Percentiles rank a stretch among this genome's conserved stretches.
phyloP scores from a whole-genome alignment of 108 stramenopile genomes.

The Skeletonema menzelii region DNA sequence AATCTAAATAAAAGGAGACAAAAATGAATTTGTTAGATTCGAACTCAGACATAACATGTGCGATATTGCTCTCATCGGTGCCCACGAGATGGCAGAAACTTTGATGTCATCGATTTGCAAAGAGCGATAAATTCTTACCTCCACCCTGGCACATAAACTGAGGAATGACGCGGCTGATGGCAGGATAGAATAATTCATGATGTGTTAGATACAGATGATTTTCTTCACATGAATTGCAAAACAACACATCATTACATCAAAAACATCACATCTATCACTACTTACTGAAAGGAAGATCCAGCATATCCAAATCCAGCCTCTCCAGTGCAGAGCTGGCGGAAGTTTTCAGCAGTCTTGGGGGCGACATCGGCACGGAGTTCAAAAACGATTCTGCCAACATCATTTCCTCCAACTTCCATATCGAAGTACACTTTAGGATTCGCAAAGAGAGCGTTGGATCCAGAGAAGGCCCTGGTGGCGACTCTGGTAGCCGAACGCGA shows the following conservation, averaged over 20 bases:
- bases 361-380: slow-evolving; percentile 94
- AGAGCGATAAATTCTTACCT: too few species aligned
- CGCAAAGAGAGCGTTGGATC: slow-evolving; percentile 58
- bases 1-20: too few species aligned
- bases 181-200: not conserved
- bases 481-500: slow-evolving; percentile 24
- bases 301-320: slow-evolving; percentile 94
- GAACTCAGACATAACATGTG: too few species aligned
- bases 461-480: slow-evolving; percentile 65
- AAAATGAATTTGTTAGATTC: too few species aligned
- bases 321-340: slow-evolving; percentile 96
- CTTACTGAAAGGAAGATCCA: slow-evolving; percentile 82
- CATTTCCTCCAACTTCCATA: slow-evolving; percentile 91
- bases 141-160: slow-evolving; percentile 82
- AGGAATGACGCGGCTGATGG: slow-evolving; percentile 41
- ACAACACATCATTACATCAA: slow-evolving; percentile 30
- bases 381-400: slow-evolving; percentile 89
- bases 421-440: slow-evolving; percentile 93
- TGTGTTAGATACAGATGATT: not conserved
- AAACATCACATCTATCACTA: not conserved
- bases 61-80: too few species aligned
- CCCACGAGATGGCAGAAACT: too few species aligned
- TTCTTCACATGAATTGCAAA: not conserved
- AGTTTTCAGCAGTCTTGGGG: slow-evolving; percentile 96
- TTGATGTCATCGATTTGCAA: too few species aligned